These are phyloP conservation scores for Cucumis hystrix DNA, from an alignment of 306 rosid species.

Conservation along the genomic window DNA sequence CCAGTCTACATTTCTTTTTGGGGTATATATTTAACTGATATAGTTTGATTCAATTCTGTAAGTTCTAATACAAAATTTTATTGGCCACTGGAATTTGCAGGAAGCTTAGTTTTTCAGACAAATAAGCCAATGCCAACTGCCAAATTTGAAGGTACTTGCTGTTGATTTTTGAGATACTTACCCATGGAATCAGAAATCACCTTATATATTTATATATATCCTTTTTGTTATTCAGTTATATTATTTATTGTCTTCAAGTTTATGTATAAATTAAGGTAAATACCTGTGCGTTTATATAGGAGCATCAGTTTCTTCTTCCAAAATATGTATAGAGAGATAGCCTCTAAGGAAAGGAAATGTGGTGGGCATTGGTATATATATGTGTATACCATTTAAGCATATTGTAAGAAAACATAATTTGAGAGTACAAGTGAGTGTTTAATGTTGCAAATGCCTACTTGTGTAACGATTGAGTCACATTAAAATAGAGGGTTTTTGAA, in stretches of 20 bases:
- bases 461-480: neutral
- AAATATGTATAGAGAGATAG: neutral
- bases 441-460: neutral
- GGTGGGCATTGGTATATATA: neutral
- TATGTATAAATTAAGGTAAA: neutral
- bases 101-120: slow-evolving; percentile 50
- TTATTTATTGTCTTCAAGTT: neutral
- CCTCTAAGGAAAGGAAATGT: neutral
- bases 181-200: neutral
- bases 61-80: too few relatives aligned
- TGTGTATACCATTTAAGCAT: neutral
- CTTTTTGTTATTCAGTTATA: neutral
- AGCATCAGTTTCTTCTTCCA: neutral
- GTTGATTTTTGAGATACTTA: neutral
- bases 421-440: neutral
- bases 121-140: slow-evolving; percentile 5
- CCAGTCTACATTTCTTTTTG: neutral
- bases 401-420: neutral
- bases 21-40: neutral
- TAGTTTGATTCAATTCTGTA: neutral
- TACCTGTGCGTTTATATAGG: neutral
- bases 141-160: neutral
- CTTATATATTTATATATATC: neutral
- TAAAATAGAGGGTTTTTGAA: neutral
- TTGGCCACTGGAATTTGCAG: slow-evolving; percentile 24